phyloP scores from a whole-genome alignment of 2,329 filamentous ascomycete species.

The Coniochaeta sp. region DNA sequence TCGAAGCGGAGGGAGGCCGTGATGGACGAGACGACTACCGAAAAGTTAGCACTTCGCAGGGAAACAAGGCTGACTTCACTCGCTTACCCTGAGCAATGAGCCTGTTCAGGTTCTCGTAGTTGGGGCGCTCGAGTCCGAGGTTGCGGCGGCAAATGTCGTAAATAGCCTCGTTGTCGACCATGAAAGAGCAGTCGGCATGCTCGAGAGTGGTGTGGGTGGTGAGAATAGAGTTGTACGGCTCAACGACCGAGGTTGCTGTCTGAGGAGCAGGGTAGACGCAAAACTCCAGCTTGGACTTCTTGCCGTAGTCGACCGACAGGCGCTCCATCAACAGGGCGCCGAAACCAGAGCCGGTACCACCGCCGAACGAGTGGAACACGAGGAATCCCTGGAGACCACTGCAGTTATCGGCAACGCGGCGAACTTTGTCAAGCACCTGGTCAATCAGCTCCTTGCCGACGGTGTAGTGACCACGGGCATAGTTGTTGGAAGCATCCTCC shows the following conservation, averaged over 20 bases:
- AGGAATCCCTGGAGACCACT: conserved; percentile 97
- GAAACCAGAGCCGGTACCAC: conserved; percentile 97
- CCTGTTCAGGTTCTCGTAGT: conserved; percentile 98
- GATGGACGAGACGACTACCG: conserved; percentile 88
- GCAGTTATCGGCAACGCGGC: conserved; percentile 96
- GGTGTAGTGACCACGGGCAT: conserved; percentile 98
- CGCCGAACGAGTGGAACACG: conserved; percentile 99
- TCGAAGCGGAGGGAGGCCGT: conserved; percentile 98
- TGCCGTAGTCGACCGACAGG: conserved; percentile 97
- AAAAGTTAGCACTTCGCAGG: neutral
- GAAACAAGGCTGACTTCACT: conserved; percentile 6
- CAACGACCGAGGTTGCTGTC: conserved; percentile 93
- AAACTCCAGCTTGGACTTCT: conserved; percentile 99
- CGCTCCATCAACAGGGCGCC: conserved; percentile 98
- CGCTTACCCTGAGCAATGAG: conserved; percentile 84
- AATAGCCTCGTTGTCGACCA: conserved; percentile 99
- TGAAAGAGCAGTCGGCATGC: conserved; percentile 99
- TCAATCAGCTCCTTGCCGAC: conserved; percentile 99
- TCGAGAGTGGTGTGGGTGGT: conserved; percentile 98
- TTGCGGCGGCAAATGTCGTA: conserved; percentile 99
- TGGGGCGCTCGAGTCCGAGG: conserved; percentile 92
- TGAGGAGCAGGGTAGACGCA: conserved; percentile 97
- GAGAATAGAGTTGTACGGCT: conserved; percentile 99
- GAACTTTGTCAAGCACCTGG: conserved; percentile 94
- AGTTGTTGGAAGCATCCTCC: conserved; percentile 99